Conservation (phyloP, 2,329 filamentous ascomycete species). For the Keithomyces neogunnii region DNA sequence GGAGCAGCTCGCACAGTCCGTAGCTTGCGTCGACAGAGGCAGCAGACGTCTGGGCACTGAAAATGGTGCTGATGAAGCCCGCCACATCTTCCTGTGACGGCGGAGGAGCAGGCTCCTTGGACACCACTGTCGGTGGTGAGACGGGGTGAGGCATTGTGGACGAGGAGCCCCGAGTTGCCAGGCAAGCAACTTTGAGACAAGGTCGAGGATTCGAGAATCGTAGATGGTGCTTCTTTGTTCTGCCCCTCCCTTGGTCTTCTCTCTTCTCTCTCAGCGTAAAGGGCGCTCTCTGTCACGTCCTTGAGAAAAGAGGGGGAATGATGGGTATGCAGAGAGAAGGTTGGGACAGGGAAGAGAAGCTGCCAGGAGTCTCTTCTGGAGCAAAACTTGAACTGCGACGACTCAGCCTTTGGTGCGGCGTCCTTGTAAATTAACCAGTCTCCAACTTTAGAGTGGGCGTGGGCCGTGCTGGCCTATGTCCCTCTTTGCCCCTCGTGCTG, state of each 20-base stretch:
- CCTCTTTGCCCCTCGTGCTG: no score
- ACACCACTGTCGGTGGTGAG: constrained; percentile 40
- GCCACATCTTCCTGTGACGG: constrained; percentile 59
- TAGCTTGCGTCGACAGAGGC: constrained; percentile 59
- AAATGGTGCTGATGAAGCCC: constrained; percentile 57
- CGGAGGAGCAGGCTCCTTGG: constrained; percentile 41
- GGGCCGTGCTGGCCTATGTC: neutral
- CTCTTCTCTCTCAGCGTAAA: neutral
- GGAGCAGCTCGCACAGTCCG: constrained; percentile 49
- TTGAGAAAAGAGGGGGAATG: no score
- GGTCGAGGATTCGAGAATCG: no score
- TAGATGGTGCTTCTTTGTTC: neutral
- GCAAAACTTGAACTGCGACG: neutral
- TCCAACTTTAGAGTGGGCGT: neutral
- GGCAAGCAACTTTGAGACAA: no score
- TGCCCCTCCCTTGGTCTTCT: neutral
- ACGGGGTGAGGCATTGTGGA: constrained; percentile 39
- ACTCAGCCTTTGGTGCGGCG: neutral
- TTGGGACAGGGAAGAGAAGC: neutral
- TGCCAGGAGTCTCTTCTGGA: neutral
- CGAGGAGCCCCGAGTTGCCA: neutral
- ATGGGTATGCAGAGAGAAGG: neutral
- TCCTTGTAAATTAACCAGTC: no score
- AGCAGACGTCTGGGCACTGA: constrained; percentile 59
- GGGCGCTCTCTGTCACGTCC: no score